phyloP scores from a whole-genome alignment of 2,329 filamentous ascomycete genomes.

The Alternaria sp. region DNA sequence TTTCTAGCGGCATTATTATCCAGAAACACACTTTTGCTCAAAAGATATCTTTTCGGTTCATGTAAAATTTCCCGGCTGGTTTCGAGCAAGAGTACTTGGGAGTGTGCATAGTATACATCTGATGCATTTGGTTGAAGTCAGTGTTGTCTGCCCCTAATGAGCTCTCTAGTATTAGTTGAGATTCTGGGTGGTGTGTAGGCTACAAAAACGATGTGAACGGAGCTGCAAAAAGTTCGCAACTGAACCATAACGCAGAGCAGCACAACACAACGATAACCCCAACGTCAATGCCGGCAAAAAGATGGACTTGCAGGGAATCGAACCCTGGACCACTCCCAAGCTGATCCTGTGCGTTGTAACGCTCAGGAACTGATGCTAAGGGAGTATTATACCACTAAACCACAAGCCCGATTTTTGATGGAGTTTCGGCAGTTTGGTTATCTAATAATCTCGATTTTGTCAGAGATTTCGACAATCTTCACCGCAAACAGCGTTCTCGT shows the following conservation, averaged over 20 bases:
- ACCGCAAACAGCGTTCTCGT: no score
- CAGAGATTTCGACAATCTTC: no score
- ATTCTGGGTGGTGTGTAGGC: no score
- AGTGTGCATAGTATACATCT: background rate
- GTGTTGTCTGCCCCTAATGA: background rate
- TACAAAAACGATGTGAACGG: no score
- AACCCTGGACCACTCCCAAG: slow-evolving; percentile 25
- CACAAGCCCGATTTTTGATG: slow-evolving; percentile 19
- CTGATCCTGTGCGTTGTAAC: background rate
- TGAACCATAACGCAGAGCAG: background rate
- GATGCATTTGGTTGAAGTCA: background rate
- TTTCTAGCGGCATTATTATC: background rate
- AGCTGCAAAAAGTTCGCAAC: background rate
- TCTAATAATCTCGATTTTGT: no score
- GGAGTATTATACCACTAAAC: slow-evolving; percentile 32
- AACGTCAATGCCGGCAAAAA: background rate
- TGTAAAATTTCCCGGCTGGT: background rate
- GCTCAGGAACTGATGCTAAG: slow-evolving; percentile 13
- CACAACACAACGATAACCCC: background rate
- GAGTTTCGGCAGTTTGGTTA: fast-evolving
- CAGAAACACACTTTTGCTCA: background rate
- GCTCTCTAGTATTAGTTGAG: no score
- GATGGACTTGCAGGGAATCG: slow-evolving; percentile 20
- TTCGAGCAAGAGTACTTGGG: background rate
- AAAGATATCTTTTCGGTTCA: background rate